Evolutionary conservation across 257 asterid genomes (phyloP).

Genomic region (Solanum gandarillasii): DNA sequence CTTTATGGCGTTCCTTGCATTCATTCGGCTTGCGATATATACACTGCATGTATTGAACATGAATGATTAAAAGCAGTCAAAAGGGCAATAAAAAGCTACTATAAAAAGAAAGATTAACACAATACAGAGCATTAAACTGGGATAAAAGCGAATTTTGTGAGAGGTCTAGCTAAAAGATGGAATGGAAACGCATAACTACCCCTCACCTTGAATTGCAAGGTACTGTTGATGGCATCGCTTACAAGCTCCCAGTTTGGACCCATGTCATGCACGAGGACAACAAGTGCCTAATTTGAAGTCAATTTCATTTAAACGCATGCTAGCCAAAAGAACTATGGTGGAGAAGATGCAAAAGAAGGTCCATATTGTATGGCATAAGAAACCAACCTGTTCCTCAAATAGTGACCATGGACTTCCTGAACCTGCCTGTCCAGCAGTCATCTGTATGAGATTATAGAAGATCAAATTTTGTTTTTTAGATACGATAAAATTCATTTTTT

Average conservation of each 20-base stretch:
- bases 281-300: conserved; percentile 62
- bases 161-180: not conserved
- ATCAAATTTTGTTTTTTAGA: conserved; percentile 1
- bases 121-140: not conserved
- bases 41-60: conserved; percentile 29
- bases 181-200: not conserved
- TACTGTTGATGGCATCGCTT: conserved; percentile 85
- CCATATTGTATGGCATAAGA: not conserved
- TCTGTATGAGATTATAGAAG: conserved; percentile 36
- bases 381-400: conserved; percentile 84
- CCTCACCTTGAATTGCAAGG: conserved; percentile 87
- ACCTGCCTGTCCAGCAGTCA: conserved; percentile 53
- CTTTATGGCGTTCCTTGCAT: conserved; percentile 92
- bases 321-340: not conserved
- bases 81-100: not conserved
- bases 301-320: not conserved
- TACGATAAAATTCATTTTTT: not conserved
- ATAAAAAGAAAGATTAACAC: not conserved
- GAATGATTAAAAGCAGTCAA: not conserved
- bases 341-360: not conserved
- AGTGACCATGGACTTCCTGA: conserved; percentile 78
- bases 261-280: conserved; percentile 90
- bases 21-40: conserved; percentile 86
- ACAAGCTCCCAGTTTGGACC: conserved; percentile 99
- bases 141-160: not conserved